Conservation (phyloP, 371 early-diverging fungal species). For the Syncephalastrum sp. region DNA sequence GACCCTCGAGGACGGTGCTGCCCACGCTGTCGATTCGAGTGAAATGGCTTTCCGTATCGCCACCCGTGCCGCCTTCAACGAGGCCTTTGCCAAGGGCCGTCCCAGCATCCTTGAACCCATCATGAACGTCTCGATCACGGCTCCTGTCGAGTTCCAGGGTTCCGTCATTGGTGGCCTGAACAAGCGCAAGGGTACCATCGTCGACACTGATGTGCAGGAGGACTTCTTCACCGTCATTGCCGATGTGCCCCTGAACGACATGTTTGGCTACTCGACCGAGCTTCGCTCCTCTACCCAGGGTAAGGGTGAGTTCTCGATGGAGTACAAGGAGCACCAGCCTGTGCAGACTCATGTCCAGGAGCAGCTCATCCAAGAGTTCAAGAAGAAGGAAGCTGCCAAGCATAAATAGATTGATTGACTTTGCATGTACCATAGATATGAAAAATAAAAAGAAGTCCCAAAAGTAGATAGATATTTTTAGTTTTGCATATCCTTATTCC, state of each 20-base stretch:
- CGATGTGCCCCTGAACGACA: conserved; percentile 92
- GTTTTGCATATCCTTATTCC: too few species aligned
- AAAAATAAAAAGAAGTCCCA: too few species aligned
- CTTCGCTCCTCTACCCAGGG: conserved; percentile 93
- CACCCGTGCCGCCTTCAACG: conserved; percentile 84
- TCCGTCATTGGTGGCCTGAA: conserved; percentile 89
- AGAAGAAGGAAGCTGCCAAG: conserved; percentile 28
- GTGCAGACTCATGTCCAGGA: conserved; percentile 82
- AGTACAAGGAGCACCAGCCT: conserved; percentile 88
- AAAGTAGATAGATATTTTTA: too few species aligned
- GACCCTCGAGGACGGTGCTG: conserved; percentile 92
- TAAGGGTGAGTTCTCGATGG: conserved; percentile 99
- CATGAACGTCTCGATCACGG: conserved; percentile 92
- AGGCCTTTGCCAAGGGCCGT: conserved; percentile 78
- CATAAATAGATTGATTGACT: conserved; percentile 15
- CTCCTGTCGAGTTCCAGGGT: conserved; percentile 95
- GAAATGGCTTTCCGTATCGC: conserved; percentile 97
- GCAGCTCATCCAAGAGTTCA: conserved; percentile 82
- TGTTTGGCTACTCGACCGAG: conserved; percentile 98
- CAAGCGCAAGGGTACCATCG: conserved; percentile 95
- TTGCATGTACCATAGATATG: too few species aligned
- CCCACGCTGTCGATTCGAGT: conserved; percentile 95
- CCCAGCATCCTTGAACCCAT: conserved; percentile 94
- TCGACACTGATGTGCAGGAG: conserved; percentile 92
- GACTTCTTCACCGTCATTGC: conserved; percentile 86